Percentiles rank a stretch among this genome's conserved stretches.
phyloP scores from a whole-genome alignment of 176 grass and related monocot genomes.

The maize (Zea mays) region DNA sequence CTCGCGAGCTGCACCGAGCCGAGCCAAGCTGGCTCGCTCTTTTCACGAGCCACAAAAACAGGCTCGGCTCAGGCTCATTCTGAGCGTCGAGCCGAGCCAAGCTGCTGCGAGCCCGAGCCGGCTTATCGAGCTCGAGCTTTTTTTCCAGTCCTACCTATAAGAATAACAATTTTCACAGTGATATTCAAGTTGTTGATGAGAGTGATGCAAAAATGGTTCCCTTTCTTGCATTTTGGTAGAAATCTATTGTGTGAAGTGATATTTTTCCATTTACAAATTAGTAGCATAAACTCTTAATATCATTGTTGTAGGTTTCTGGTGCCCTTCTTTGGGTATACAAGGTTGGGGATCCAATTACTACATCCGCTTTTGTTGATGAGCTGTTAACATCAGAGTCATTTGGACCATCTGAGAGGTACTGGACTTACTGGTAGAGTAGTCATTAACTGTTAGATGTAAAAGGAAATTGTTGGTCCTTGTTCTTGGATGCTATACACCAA shows the following conservation, averaged over 20 bases:
- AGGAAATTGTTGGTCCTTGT: too few species aligned
- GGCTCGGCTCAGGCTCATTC: too few species aligned
- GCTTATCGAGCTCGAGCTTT: too few species aligned
- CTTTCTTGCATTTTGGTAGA: constrained; percentile 1
- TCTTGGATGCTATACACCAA: too few species aligned
- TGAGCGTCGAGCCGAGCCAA: too few species aligned
- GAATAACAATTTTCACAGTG: not conserved
- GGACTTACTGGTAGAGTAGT: not conserved
- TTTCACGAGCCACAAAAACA: too few species aligned
- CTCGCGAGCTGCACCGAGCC: too few species aligned
- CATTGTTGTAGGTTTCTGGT: too few species aligned
- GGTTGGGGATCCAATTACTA: constrained; percentile 69
- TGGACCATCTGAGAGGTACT: constrained; percentile 58
- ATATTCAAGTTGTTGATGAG: not conserved
- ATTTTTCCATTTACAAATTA: not conserved
- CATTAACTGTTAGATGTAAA: not conserved
- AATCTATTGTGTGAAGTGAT: not conserved
- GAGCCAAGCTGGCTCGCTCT: too few species aligned
- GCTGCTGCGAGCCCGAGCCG: too few species aligned
- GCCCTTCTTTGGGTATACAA: not conserved
- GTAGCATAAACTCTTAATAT: not conserved
- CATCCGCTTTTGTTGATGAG: constrained; percentile 77
- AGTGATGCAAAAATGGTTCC: not conserved
- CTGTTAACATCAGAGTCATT: constrained; percentile 44
- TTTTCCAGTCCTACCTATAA: not conserved